Percentiles rank a stretch among this genome's conserved stretches.
These are phyloP conservation scores for Nemophila menziesii DNA, from an alignment of 257 asterid species.

Conservation along the genomic window DNA sequence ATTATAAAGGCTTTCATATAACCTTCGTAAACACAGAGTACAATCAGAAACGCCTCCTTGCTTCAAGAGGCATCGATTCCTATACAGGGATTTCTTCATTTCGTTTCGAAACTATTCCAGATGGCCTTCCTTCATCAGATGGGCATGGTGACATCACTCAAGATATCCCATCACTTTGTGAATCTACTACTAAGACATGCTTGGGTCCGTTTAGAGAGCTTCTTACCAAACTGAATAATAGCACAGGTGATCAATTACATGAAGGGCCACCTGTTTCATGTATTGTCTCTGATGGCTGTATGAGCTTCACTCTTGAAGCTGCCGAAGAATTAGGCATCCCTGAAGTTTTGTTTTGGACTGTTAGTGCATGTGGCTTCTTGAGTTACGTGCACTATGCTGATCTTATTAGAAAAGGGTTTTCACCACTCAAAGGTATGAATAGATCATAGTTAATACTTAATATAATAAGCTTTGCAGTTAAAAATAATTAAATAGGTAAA, in stretches of 20 bases:
- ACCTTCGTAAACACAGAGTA: conserved; percentile 44
- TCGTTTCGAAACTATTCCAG: conserved; percentile 37
- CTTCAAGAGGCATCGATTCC: conserved; percentile 23
- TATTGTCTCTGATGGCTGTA: conserved; percentile 39
- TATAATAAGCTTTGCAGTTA: no score
- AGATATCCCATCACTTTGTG: conserved; percentile 20
- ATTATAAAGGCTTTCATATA: conserved; percentile 30
- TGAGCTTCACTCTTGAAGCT: conserved; percentile 38
- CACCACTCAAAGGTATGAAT: conserved; percentile 32
- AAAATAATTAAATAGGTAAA: no score
- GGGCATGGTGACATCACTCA: conserved; percentile 31
- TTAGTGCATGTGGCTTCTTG: conserved; percentile 28
- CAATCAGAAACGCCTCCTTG: conserved; percentile 34
- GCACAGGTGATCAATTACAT: background rate
- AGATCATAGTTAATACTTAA: background rate
- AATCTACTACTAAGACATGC: conserved; percentile 18
- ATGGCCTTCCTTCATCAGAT: conserved; percentile 35
- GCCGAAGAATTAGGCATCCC: conserved; percentile 46
- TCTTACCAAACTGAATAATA: conserved; percentile 20
- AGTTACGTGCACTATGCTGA: conserved; percentile 16
- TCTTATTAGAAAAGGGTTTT: conserved; percentile 26
- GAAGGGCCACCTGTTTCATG: conserved; percentile 50
- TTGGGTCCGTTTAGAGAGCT: conserved; percentile 29
- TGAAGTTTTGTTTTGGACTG: conserved; percentile 34
- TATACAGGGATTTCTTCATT: conserved; percentile 23